Conservation (phyloP, 1,139 yeast species). For the Scheffersomyces parashehatae region DNA sequence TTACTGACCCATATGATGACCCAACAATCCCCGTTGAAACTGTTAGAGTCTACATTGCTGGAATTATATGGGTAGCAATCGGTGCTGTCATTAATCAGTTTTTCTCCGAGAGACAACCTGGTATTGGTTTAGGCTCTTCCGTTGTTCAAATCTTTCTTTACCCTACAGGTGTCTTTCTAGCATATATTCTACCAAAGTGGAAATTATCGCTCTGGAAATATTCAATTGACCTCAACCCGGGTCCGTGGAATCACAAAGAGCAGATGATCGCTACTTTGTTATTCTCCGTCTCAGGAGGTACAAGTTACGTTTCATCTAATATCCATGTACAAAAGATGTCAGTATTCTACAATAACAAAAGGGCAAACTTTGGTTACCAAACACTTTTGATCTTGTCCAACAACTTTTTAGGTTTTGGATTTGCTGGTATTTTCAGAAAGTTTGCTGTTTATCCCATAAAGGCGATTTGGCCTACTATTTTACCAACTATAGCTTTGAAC, state of each 20-base stretch:
- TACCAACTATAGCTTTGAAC: constrained; percentile 21
- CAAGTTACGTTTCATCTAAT: constrained; percentile 13
- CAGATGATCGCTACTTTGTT: constrained; percentile 21
- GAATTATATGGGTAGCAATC: constrained; percentile 54
- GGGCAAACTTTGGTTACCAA: constrained; percentile 19
- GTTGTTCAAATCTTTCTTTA: constrained; percentile 29
- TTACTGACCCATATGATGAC: constrained; percentile 55
- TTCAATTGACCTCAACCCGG: constrained; percentile 21
- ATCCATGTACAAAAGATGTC: constrained; percentile 17
- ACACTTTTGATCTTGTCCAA: constrained; percentile 14
- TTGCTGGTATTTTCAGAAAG: constrained; percentile 21
- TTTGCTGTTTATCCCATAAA: constrained; percentile 16
- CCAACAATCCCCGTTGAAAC: constrained; percentile 53
- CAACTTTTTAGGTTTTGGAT: constrained; percentile 22
- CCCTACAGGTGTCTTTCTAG: constrained; percentile 21
- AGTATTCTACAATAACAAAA: constrained; percentile 12
- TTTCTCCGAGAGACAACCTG: constrained; percentile 56
- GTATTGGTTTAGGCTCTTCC: constrained; percentile 39
- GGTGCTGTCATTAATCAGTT: constrained; percentile 61
- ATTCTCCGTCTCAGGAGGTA: constrained; percentile 14
- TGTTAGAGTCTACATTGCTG: constrained; percentile 55
- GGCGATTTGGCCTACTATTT: constrained; percentile 18
- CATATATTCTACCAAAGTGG: constrained; percentile 22
- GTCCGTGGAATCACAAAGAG: constrained; percentile 25
- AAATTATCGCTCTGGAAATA: constrained; percentile 16